phyloP scores from a whole-genome alignment of 192 early-diverging fungal genomes.

The Entomortierella beljakovae region DNA sequence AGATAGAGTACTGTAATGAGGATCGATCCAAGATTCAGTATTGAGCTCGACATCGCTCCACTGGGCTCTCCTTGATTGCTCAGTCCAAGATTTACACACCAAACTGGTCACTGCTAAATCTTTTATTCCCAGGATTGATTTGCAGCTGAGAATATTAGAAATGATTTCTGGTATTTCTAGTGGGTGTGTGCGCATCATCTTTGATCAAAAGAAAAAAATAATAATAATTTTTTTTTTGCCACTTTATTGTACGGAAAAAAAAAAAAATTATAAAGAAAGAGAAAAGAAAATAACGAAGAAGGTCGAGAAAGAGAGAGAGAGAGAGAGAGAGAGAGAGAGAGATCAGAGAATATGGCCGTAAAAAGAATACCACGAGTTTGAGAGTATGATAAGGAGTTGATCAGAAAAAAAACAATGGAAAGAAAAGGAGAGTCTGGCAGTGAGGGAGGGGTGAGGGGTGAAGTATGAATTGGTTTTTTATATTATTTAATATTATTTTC shows the following conservation, averaged over 20 bases:
- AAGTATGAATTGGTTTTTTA: too few species aligned
- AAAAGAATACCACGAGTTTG: too few species aligned
- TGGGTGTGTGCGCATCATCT: background rate
- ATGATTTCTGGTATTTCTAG: constrained; percentile 36
- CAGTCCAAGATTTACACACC: constrained; percentile 19
- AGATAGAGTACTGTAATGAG: constrained; percentile 10
- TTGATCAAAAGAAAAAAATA: background rate
- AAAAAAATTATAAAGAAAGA: too few species aligned
- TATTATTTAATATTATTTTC: too few species aligned
- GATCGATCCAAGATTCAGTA: constrained; percentile 34
- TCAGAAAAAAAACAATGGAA: background rate
- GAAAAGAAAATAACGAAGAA: too few species aligned
- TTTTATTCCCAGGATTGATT: background rate
- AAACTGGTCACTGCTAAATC: constrained; percentile 21
- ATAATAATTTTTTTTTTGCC: too few species aligned
- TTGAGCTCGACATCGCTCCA: constrained; percentile 34
- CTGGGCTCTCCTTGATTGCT: constrained; percentile 6
- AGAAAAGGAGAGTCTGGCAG: too few species aligned
- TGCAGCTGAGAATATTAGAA: constrained; percentile 9
- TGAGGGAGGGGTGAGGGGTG: too few species aligned
- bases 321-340: constrained; percentile 25
- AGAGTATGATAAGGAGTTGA: background rate
- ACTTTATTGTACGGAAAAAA: too few species aligned
- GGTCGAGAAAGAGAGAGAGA: constrained; percentile 58
- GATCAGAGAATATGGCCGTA: background rate